Conservation (phyloP, 495 filamentous ascomycete genomes). For the Aspergillus panamensis region DNA sequence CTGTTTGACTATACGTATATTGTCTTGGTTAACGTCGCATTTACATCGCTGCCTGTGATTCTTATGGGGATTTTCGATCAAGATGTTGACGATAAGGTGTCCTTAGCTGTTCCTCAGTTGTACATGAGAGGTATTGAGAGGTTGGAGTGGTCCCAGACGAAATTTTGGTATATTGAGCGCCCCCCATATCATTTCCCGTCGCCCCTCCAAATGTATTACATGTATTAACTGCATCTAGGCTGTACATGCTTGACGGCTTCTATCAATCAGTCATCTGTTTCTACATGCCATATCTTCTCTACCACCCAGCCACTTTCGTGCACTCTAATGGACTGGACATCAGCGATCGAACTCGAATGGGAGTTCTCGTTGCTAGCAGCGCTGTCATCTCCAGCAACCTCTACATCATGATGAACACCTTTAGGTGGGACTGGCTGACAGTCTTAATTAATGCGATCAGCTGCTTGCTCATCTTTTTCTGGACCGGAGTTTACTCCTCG, state of each 20-base stretch:
- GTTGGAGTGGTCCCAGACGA: conserved; percentile 92
- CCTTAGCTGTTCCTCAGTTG: conserved; percentile 88
- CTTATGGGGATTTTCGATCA: conserved; percentile 97
- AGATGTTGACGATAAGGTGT: conserved; percentile 92
- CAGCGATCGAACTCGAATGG: conserved; percentile 74
- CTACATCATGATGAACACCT: conserved; percentile 94
- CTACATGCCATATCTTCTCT: conserved; percentile 86
- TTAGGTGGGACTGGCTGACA: conserved; percentile 96
- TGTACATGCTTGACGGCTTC: conserved; percentile 91
- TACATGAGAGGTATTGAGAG: conserved; percentile 96
- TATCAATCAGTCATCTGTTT: conserved; percentile 93
- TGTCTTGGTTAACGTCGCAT: conserved; percentile 90
- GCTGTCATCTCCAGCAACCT: conserved; percentile 79
- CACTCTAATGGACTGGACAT: conserved; percentile 67
- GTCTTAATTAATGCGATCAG: conserved; percentile 75
- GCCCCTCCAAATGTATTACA: background rate
- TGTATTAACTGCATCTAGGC: conserved; percentile 50
- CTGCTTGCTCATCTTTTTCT: conserved; percentile 86
- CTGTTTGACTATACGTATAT: conserved; percentile 98
- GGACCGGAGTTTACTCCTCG: conserved; percentile 89
- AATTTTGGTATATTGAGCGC: conserved; percentile 75
- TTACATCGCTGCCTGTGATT: conserved; percentile 93
- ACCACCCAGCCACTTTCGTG: conserved; percentile 61
- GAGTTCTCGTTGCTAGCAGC: conserved; percentile 73
- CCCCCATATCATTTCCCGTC: background rate